Percentiles rank a stretch among this genome's conserved stretches.
These are phyloP conservation scores for Metschnikowia kunwiensis DNA, from an alignment of 805 yeast genomes.

Conservation along the genomic window DNA sequence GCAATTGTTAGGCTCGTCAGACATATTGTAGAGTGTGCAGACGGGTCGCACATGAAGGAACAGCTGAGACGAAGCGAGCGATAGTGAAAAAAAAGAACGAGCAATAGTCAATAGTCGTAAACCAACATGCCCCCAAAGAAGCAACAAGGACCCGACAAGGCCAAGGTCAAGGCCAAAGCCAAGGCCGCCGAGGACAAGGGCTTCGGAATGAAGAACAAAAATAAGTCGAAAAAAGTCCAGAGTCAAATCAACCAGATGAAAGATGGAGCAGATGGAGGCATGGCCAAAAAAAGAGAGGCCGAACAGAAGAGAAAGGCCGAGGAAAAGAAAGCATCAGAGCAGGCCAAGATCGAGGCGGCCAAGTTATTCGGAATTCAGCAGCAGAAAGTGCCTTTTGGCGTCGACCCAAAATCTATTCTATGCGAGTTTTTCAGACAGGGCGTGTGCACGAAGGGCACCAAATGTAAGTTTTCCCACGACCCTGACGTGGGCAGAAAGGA, in stretches of 20 bases:
- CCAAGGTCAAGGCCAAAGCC: conserved; percentile 63
- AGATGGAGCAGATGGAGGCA: conserved; percentile 45
- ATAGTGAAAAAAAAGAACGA: conserved; percentile 10
- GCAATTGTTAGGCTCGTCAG: not conserved
- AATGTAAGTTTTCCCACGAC: conserved; percentile 94
- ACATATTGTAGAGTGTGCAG: conserved; percentile 8
- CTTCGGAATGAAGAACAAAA: conserved; percentile 93
- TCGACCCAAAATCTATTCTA: conserved; percentile 90
- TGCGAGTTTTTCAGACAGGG: conserved; percentile 85
- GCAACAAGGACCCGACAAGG: conserved; percentile 51
- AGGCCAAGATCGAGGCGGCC: conserved; percentile 83
- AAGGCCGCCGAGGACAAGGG: conserved; percentile 79
- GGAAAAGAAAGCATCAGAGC: conserved; percentile 88
- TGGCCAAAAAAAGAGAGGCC: conserved; percentile 70
- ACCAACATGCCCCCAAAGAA: conserved; percentile 74
- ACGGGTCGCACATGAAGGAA: conserved; percentile 9
- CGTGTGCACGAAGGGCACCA: conserved; percentile 81
- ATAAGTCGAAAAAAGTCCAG: conserved; percentile 86
- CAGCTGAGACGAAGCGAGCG: conserved; percentile 10
- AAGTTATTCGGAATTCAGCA: conserved; percentile 67
- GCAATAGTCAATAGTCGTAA: conserved; percentile 5
- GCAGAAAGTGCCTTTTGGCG: conserved; percentile 94
- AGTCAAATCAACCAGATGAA: conserved; percentile 47
- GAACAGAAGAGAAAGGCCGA: conserved; percentile 63
- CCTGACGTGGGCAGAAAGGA: conserved; percentile 80